Percentiles rank a stretch among this genome's conserved stretches.
Evolutionary conservation across 2,329 filamentous ascomycete genomes (phyloP).

Genomic region (Fusarium kyushuense): DNA sequence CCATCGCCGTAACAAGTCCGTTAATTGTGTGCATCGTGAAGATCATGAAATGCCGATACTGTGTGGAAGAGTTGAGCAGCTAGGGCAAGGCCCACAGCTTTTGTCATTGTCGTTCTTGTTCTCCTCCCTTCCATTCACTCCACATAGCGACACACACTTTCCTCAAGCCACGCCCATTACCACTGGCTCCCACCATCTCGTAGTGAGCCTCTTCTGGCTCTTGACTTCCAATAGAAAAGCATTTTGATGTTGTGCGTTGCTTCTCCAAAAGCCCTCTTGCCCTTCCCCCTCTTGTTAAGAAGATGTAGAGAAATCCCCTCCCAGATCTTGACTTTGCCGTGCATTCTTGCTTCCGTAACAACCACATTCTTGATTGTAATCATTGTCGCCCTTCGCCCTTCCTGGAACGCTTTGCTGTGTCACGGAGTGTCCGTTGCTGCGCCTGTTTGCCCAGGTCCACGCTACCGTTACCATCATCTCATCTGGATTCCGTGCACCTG

Average conservation of each 20-base stretch:
- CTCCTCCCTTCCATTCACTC: constrained; percentile 50
- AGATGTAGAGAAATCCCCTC: constrained; percentile 23
- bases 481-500: constrained; percentile 47
- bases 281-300: constrained; percentile 35
- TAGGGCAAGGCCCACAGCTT: constrained; percentile 45
- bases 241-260: constrained; percentile 45
- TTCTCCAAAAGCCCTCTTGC: constrained; percentile 41
- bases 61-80: constrained; percentile 37
- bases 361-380: constrained; percentile 20
- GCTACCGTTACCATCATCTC: constrained; percentile 45
- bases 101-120: constrained; percentile 44
- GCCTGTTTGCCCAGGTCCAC: constrained; percentile 42
- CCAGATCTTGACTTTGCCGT: constrained; percentile 18
- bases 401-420: constrained; percentile 40
- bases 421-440: constrained; percentile 46
- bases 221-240: constrained; percentile 38
- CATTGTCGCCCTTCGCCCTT: constrained; percentile 26
- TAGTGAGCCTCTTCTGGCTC: constrained; percentile 35
- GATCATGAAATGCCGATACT: constrained; percentile 36
- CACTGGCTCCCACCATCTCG: constrained; percentile 35
- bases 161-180: constrained; percentile 41
- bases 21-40: constrained; percentile 15
- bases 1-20: constrained; percentile 27
- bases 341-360: constrained; percentile 25
- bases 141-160: constrained; percentile 45